Conservation (phyloP, 192 early-diverging fungal species). For the Martensiomyces pterosporus region DNA sequence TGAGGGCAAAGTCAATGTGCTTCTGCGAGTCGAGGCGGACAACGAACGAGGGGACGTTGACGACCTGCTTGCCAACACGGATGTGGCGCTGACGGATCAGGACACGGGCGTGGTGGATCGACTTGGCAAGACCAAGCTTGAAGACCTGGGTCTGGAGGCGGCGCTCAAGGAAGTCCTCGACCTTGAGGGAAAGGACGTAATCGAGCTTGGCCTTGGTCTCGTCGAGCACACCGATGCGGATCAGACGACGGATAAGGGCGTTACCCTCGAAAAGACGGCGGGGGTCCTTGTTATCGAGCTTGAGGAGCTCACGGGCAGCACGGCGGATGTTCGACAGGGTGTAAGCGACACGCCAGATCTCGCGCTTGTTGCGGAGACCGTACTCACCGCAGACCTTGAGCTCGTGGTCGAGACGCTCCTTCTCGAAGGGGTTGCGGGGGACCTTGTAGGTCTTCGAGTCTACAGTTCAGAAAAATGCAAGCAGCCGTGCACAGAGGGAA, state of each 20-base stretch:
- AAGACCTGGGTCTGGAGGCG: conserved; percentile 99
- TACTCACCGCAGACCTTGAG: conserved; percentile 95
- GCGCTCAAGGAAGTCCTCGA: conserved; percentile 99
- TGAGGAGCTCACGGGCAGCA: conserved; percentile 99
- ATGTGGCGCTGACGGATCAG: conserved; percentile 98
- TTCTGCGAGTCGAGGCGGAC: conserved; percentile 84
- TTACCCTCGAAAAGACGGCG: conserved; percentile 99
- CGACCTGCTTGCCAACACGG: conserved; percentile 95
- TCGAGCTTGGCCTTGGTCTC: conserved; percentile 97
- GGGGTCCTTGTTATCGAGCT: conserved; percentile 93
- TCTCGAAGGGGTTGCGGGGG: conserved; percentile 93
- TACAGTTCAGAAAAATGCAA: conserved; percentile 47
- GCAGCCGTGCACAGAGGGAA: no score
- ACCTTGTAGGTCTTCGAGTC: conserved; percentile 88
- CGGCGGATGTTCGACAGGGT: conserved; percentile 99
- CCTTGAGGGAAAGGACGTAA: conserved; percentile 96
- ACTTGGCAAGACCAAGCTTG: conserved; percentile 96
- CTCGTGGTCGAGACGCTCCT: conserved; percentile 93
- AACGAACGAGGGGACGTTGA: conserved; percentile 94
- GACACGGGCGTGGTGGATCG: conserved; percentile 98
- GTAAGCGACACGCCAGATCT: conserved; percentile 96
- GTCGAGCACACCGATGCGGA: conserved; percentile 97
- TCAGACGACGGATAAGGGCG: conserved; percentile 96
- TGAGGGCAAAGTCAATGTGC: conserved; percentile 77
- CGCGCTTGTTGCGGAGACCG: conserved; percentile 98